Percentiles rank a stretch among this genome's conserved stretches.
phyloP scores from a whole-genome alignment of 768 basidiomycete genomes.

The Boletus speciosus region DNA sequence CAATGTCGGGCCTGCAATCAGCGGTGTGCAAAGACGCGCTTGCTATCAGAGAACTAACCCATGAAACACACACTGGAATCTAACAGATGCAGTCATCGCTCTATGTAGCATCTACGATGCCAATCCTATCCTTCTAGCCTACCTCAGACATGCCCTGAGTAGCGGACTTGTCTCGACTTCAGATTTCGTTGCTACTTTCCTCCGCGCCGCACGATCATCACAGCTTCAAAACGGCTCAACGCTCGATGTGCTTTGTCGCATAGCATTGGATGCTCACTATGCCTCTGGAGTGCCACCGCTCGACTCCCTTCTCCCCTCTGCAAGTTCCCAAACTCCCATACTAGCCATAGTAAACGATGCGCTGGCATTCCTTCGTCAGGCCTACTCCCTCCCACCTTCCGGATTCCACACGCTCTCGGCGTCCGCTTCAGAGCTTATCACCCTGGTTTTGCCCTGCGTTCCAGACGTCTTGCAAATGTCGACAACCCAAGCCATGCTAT shows the following conservation, averaged over 20 bases:
- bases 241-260: conserved; percentile 64
- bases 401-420: conserved; percentile 52
- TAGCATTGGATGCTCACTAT: conserved; percentile 63
- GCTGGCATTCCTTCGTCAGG: conserved; percentile 54
- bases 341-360: conserved; percentile 59
- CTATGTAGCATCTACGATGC: conserved; percentile 68
- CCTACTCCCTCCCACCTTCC: conserved; percentile 49
- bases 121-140: conserved; percentile 63
- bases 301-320: conserved; percentile 52
- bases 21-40: conserved; percentile 41
- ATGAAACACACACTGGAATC: not conserved
- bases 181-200: conserved; percentile 61
- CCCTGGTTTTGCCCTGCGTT: conserved; percentile 58
- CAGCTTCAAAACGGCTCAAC: conserved; percentile 64
- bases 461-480: conserved; percentile 61
- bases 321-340: conserved; percentile 46
- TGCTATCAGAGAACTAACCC: not conserved
- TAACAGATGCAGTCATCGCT: conserved; percentile 62
- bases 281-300: conserved; percentile 49
- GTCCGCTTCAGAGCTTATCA: conserved; percentile 62
- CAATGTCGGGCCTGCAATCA: conserved; percentile 52
- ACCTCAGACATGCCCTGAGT: conserved; percentile 58
- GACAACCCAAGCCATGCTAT: conserved; percentile 53
- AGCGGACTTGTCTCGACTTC: conserved; percentile 54
- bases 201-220: conserved; percentile 62